Conservation (phyloP, 345 rosid genomes). For the Citrus hindsii region DNA sequence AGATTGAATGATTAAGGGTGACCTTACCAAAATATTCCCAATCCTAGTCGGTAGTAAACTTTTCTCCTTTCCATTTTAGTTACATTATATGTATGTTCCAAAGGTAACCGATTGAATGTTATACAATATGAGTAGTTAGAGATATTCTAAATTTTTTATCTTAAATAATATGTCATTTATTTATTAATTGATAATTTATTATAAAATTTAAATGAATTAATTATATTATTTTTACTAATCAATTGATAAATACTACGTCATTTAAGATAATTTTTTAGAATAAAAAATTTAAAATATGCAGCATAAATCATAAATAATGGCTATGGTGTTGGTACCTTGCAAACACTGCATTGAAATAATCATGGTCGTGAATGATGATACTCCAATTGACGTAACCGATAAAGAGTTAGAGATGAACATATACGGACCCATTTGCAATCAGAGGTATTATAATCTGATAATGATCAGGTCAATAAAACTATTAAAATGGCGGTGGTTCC, state of each 20-base stretch:
- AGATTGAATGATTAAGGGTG: conserved; percentile 23
- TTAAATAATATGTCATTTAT: too few species aligned
- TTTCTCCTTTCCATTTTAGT: background rate
- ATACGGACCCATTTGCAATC: background rate
- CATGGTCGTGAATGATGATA: background rate
- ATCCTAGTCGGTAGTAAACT: background rate
- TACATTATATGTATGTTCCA: background rate
- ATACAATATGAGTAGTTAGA: too few species aligned
- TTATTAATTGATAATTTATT: too few species aligned
- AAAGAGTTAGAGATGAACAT: background rate
- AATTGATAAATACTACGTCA: too few species aligned
- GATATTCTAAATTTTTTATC: too few species aligned
- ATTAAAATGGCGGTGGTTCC: conserved; percentile 24
- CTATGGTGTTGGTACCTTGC: too few species aligned
- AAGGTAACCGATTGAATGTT: too few species aligned
- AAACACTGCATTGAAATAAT: background rate
- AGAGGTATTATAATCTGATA: background rate
- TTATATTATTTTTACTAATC: too few species aligned
- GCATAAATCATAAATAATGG: too few species aligned
- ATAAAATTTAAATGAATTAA: accelerated
- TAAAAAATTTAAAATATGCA: too few species aligned
- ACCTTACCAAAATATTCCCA: conserved; percentile 7
- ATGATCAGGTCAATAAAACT: conserved; percentile 4
- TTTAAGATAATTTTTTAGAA: too few species aligned
- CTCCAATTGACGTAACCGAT: background rate